These are phyloP conservation scores for Diaporthe vaccinii DNA, from an alignment of 2,329 filamentous ascomycete species.

Conservation along the genomic window DNA sequence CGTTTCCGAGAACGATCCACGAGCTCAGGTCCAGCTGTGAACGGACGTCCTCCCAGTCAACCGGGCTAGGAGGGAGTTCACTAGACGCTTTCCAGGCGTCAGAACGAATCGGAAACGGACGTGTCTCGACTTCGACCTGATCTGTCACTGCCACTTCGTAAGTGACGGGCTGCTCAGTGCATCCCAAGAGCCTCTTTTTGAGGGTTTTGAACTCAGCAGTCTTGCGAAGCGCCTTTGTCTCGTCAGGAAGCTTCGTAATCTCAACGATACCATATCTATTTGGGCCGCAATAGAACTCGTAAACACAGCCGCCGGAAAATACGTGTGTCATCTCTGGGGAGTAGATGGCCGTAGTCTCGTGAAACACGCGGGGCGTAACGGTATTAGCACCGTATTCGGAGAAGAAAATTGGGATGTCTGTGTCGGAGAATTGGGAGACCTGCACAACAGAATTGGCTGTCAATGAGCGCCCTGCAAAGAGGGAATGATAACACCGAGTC, in stretches of 20 bases:
- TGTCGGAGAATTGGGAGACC: conserved; percentile 63
- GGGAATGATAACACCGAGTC: background rate
- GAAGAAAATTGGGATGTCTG: conserved; percentile 71
- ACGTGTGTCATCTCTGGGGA: conserved; percentile 65
- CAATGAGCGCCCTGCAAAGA: background rate
- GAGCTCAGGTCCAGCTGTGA: conserved; percentile 4
- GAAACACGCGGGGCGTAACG: conserved; percentile 64
- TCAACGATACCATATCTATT: conserved; percentile 59
- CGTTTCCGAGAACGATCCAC: background rate
- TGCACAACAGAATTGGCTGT: background rate
- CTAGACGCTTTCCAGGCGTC: background rate
- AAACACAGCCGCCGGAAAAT: conserved; percentile 71
- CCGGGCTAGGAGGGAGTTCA: background rate
- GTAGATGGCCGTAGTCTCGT: conserved; percentile 69
- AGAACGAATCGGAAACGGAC: background rate
- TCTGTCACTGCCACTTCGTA: background rate
- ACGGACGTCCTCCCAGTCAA: background rate
- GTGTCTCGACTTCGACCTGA: background rate
- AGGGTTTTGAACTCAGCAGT: conserved; percentile 16
- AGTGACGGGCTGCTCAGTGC: conserved; percentile 1
- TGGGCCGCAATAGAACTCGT: conserved; percentile 69
- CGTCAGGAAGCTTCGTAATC: background rate
- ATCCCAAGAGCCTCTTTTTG: conserved; percentile 12
- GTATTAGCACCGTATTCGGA: conserved; percentile 70
- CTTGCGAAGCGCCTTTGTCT: background rate